Base-by-base conservation (phyloP, 371 early-diverging fungal genomes). In the Actinomortierella ambigua region DNA sequence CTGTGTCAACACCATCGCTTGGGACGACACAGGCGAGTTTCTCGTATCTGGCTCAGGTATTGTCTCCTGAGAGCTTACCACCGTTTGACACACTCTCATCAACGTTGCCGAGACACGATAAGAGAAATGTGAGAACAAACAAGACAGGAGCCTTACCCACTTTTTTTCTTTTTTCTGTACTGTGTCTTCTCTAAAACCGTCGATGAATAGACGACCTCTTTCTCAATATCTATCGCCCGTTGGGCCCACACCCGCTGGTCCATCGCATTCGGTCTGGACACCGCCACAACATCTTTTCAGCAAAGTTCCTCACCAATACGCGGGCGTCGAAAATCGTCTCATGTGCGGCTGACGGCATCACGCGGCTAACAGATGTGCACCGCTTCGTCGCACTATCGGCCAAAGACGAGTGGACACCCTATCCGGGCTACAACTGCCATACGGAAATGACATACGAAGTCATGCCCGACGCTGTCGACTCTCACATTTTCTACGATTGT, bases 251-350 rank as follows among this genome's bases (percentile, higher is more conserved):
- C 11, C 66, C 66, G n/a, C 55, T 73, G 34, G 51, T 73, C 0
- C 73, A 58, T 55, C 55, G 62, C 41, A 68, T 60, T 40, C 63
- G 64, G 4, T 53, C 68, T 69, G 88, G 91, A 14, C 93, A 93
- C 66, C 50, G 60, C 4, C 86, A 83, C 54, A 92, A 93, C 46
- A 90, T 93, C n/a, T 93, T 93, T 65, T 82, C 87, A 55, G 86
- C 90, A 9, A 87, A 88, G 65, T 85, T 89, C 50, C 75, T 93
- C 81, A 88, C 90, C 0, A 54, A 76, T 2, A 87, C 88, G 20
- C 84, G 82, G 11, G 88, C 91, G 50, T 64, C 76, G 3, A 69
- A 85, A 22, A 79, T 93, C 17, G 73, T 88, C 29, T 85, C 87
- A 5, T 91, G 89, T 46, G 87, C 92, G 1, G 86, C 85, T 39